Evolutionary conservation across 768 basidiomycete genomes (phyloP).

Genomic region (Mycena vitilis): DNA sequence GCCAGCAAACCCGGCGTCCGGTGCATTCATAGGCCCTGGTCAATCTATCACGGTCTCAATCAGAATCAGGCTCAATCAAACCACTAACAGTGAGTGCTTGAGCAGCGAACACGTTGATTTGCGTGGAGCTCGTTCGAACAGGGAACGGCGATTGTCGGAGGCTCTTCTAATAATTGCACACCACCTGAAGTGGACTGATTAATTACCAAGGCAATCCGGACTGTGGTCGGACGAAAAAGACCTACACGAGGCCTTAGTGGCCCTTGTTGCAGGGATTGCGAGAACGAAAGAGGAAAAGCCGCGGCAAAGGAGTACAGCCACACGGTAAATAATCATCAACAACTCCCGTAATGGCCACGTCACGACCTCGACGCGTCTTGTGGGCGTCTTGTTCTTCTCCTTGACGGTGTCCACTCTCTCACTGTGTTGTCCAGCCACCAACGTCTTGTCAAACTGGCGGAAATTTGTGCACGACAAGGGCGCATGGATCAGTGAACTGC

Average conservation of each 20-base stretch:
- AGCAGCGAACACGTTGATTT: not conserved
- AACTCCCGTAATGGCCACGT: not conserved
- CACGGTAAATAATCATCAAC: not conserved
- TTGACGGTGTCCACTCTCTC: not conserved
- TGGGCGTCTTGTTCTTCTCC: not conserved
- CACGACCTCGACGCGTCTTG: not conserved
- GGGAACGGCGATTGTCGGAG: not conserved
- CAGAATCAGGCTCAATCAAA: slow-evolving; percentile 1
- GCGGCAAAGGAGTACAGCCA: not conserved
- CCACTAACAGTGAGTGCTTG: not conserved
- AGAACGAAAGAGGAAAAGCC: slow-evolving; percentile 16
- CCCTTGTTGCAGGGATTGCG: not conserved
- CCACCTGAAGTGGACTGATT: not conserved
- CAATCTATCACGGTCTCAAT: not conserved
- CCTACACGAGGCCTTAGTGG: not conserved
- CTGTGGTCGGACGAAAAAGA: not conserved
- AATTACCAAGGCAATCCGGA: not conserved
- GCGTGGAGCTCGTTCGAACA: not conserved
- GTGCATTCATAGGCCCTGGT: not conserved
- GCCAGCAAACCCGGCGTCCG: slow-evolving; percentile 1
- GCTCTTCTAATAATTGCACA: not conserved
- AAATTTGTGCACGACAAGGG: not conserved
- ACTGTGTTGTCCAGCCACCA: not conserved
- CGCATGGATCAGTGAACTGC: not conserved
- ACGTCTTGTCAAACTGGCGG: not conserved